A percentile compares a stretch with the other conserved stretches of the same genome.
phyloP scores from a whole-genome alignment of 805 yeast species.

The Ogataea populi-albae region DNA sequence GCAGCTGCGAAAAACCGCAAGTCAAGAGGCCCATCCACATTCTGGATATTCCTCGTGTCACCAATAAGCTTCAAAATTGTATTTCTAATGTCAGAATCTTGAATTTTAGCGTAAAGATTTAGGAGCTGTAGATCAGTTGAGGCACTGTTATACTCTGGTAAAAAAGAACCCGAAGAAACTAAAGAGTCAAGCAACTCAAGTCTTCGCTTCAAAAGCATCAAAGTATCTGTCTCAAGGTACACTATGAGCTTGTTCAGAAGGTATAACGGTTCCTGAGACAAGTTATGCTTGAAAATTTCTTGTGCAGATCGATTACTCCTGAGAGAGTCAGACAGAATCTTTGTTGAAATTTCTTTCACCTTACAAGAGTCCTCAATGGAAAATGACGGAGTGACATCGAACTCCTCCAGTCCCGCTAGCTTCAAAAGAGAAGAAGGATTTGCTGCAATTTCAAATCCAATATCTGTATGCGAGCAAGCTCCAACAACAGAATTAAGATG shows the following conservation, averaged over 20 bases:
- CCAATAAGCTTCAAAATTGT: conserved; percentile 46
- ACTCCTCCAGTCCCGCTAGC: conserved; percentile 26
- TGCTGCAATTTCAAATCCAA: conserved; percentile 52
- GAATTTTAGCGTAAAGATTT: conserved; percentile 18
- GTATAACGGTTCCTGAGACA: conserved; percentile 1
- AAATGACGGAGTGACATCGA: conserved; percentile 3
- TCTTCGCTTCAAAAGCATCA: conserved; percentile 33
- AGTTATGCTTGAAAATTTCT: conserved; percentile 13
- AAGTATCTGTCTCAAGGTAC: neutral
- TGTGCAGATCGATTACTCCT: conserved; percentile 62
- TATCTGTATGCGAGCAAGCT: conserved; percentile 66
- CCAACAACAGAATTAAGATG: conserved; percentile 48
- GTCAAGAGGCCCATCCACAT: too few relatives aligned
- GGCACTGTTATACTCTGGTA: conserved; percentile 15
- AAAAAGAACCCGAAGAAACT: conserved; percentile 36
- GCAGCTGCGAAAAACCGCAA: conserved; percentile 35
- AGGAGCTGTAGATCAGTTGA: conserved; percentile 26
- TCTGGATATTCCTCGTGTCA: too few relatives aligned
- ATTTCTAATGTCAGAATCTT: conserved; percentile 28
- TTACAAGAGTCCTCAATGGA: conserved; percentile 11
- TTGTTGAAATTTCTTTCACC: conserved; percentile 51
- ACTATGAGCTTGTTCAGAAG: neutral
- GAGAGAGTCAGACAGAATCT: conserved; percentile 63
- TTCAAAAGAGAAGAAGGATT: conserved; percentile 33
- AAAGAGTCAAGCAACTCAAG: conserved; percentile 53